A percentile compares a stretch with the other conserved stretches of the same genome.
Conservation (phyloP, 2,329 filamentous ascomycete genomes). For the Apiospora kogelbergensis region DNA sequence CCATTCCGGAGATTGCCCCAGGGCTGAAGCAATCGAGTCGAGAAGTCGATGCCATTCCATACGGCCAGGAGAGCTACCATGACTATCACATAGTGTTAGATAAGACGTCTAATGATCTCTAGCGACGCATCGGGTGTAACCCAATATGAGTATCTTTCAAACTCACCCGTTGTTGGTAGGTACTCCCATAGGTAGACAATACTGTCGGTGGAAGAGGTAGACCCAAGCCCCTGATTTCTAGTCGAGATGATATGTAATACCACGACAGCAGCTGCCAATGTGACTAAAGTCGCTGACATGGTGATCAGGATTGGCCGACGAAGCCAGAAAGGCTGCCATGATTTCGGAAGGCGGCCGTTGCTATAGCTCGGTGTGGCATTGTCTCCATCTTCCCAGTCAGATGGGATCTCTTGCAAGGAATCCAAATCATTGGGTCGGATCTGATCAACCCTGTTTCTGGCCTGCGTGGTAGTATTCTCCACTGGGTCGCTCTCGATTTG, state of each 20-base stretch:
- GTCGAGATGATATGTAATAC: neutral
- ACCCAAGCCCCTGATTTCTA: neutral
- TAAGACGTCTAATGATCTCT: too few relatives aligned
- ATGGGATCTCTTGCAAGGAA: too few relatives aligned
- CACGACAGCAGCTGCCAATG: neutral
- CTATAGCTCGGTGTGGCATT: too few relatives aligned
- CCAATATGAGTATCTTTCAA: too few relatives aligned
- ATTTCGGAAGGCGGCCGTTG: neutral
- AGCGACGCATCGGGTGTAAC: too few relatives aligned
- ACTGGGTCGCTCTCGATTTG: too few relatives aligned
- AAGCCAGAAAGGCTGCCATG: neutral
- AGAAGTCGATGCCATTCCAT: constrained; percentile 11
- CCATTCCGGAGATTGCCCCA: constrained; percentile 11
- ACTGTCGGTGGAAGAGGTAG: neutral
- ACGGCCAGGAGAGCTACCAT: neutral
- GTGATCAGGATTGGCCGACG: neutral
- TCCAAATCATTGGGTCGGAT: too few relatives aligned
- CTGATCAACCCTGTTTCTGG: too few relatives aligned
- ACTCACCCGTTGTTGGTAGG: constrained; percentile 9
- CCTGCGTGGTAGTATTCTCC: too few relatives aligned
- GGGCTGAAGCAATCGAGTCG: constrained; percentile 8
- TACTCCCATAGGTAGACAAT: constrained; percentile 7
- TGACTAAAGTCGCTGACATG: neutral
- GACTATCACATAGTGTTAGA: neutral
- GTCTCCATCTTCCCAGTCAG: too few relatives aligned